Evolutionary conservation across 2,329 filamentous ascomycete genomes (phyloP).

Genomic region (Colletotrichum tabaci): DNA sequence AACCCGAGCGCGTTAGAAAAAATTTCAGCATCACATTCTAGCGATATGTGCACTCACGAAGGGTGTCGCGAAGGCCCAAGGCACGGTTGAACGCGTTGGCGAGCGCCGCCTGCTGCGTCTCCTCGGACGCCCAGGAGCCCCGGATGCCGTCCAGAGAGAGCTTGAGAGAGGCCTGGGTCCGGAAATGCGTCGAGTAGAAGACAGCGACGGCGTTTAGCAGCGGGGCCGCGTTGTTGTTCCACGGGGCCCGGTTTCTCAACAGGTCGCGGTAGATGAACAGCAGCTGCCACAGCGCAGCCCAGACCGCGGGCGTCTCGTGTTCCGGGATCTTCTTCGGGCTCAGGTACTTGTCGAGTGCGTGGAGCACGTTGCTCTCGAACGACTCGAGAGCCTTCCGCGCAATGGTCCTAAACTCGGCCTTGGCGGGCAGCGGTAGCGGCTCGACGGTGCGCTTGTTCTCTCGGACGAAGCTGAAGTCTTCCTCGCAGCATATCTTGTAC

Average conservation of each 20-base stretch:
- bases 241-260: conserved; percentile 39
- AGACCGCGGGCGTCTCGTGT: conserved; percentile 60
- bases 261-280: conserved; percentile 65
- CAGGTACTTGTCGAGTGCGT: conserved; percentile 56
- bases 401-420: conserved; percentile 57
- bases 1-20: not conserved
- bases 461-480: conserved; percentile 35
- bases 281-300: conserved; percentile 65
- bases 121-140: not conserved
- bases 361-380: conserved; percentile 57
- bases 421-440: conserved; percentile 56
- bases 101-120: conserved; percentile 20
- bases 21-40: not conserved
- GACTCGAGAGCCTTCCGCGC: conserved; percentile 55
- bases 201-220: conserved; percentile 44
- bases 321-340: conserved; percentile 35
- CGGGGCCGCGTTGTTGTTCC: conserved; percentile 7
- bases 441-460: conserved; percentile 15
- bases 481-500: conserved; percentile 63
- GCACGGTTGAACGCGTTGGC: conserved; percentile 9
- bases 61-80: conserved; percentile 48
- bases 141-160: conserved; percentile 11
- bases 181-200: conserved; percentile 45
- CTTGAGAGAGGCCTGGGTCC: conserved; percentile 41
- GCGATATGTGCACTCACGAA: conserved; percentile 51